phyloP scores from a whole-genome alignment of 2,329 filamentous ascomycete genomes.

The Knufia petricola region DNA sequence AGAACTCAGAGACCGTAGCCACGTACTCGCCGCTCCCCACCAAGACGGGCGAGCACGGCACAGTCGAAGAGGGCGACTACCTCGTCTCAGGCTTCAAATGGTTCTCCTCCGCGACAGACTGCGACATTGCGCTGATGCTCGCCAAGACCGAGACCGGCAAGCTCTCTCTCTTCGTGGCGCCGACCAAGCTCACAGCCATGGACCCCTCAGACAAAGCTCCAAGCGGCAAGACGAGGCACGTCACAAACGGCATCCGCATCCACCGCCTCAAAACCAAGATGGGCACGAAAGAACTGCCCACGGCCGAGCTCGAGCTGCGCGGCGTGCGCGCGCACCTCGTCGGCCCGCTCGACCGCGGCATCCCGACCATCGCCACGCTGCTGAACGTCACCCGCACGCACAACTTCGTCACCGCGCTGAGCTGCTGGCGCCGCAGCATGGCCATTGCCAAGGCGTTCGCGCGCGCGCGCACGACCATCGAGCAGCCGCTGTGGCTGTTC shows the following conservation, averaged over 20 bases:
- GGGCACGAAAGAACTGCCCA: slow-evolving; percentile 55
- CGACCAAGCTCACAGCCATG: slow-evolving; percentile 30
- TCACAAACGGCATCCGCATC: slow-evolving; percentile 57
- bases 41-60: slow-evolving; percentile 14
- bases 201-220: too few relatives aligned
- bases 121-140: slow-evolving; percentile 54
- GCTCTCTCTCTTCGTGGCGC: slow-evolving; percentile 54
- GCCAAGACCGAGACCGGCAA: slow-evolving; percentile 46
- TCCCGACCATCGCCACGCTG: slow-evolving; percentile 53
- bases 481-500: slow-evolving; percentile 19
- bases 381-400: slow-evolving; percentile 46
- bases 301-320: slow-evolving; percentile 55
- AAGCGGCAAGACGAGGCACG: slow-evolving; percentile 21
- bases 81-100: slow-evolving; percentile 59
- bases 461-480: slow-evolving; percentile 19
- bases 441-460: slow-evolving; percentile 23
- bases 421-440: slow-evolving; percentile 22
- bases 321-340: slow-evolving; percentile 51
- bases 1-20: slow-evolving; percentile 29
- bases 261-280: slow-evolving; percentile 58
- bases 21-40: slow-evolving; percentile 42
- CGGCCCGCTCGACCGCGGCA: slow-evolving; percentile 51
- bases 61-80: slow-evolving; percentile 36
- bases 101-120: slow-evolving; percentile 58
- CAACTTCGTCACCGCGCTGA: slow-evolving; percentile 22